These are phyloP conservation scores for Ceratobasidium sp. DNA, from an alignment of 1,284 basidiomycete species.

Conservation along the genomic window DNA sequence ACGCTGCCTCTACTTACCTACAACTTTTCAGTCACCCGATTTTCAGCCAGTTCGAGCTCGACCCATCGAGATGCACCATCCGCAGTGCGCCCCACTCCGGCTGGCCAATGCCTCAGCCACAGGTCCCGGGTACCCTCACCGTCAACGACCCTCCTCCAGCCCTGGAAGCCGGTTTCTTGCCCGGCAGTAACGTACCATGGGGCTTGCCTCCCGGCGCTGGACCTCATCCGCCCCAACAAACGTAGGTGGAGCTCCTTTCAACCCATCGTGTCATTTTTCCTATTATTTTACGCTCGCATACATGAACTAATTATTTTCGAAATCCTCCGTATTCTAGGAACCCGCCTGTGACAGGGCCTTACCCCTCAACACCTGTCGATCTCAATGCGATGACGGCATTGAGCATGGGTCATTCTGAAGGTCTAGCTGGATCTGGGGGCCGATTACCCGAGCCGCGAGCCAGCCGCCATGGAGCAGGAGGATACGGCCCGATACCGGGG, in stretches of 20 bases:
- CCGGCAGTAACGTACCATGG: background rate
- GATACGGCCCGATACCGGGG: too few species aligned
- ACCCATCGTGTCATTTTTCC: too few species aligned
- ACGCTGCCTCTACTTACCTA: too few species aligned
- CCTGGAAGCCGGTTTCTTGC: background rate
- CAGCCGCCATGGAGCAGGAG: too few species aligned
- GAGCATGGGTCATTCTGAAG: constrained; percentile 16
- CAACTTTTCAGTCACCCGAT: constrained; percentile 30
- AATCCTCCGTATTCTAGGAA: too few species aligned
- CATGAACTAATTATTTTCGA: too few species aligned
- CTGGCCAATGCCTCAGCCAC: constrained; percentile 15
- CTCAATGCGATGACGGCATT: background rate
- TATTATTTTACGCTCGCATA: too few species aligned
- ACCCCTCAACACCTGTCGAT: too few species aligned
- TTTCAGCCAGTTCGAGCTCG: constrained; percentile 2
- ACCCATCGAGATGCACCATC: background rate
- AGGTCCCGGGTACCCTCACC: constrained; percentile 1
- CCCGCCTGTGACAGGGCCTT: too few species aligned
- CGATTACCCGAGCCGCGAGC: constrained; percentile 23
- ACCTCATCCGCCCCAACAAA: too few species aligned
- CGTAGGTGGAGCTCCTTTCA: too few species aligned
- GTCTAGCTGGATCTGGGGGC: constrained; percentile 31
- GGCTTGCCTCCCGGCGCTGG: background rate
- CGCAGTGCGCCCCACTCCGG: constrained; percentile 13
- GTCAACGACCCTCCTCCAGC: background rate